These are phyloP conservation scores for Psilocybe sp. DNA, from an alignment of 768 basidiomycete species.

Conservation along the genomic window DNA sequence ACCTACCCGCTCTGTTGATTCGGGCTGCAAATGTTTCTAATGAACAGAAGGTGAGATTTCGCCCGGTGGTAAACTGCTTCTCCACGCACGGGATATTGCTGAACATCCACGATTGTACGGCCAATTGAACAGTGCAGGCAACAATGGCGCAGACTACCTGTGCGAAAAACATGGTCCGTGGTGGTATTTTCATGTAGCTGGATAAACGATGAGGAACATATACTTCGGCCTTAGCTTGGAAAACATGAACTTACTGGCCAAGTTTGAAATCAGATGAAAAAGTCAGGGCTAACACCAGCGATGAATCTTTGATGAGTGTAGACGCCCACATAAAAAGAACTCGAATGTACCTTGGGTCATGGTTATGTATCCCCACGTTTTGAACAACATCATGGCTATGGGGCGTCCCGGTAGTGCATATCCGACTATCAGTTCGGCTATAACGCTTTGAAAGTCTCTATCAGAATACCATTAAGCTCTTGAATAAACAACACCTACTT, in stretches of 20 bases:
- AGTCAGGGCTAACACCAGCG: conserved; percentile 37
- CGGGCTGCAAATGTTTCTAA: too few relatives aligned
- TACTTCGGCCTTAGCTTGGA: too few relatives aligned
- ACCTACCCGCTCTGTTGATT: too few relatives aligned
- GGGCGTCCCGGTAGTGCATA: conserved; percentile 77
- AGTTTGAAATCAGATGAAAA: conserved; percentile 81
- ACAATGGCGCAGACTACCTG: conserved; percentile 68
- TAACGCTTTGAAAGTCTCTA: conserved; percentile 34
- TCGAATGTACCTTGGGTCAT: conserved; percentile 40
- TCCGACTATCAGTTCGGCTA: conserved; percentile 80
- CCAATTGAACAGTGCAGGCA: conserved; percentile 71
- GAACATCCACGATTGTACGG: conserved; percentile 79
- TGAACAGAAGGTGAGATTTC: too few relatives aligned
- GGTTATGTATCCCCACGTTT: conserved; percentile 76
- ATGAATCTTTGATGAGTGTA: too few relatives aligned
- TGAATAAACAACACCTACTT: conserved; percentile 18
- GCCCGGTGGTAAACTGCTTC: too few relatives aligned
- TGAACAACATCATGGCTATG: conserved; percentile 84
- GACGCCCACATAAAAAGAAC: too few relatives aligned
- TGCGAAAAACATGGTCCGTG: conserved; percentile 66
- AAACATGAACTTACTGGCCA: conserved; percentile 37
- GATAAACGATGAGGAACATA: too few relatives aligned
- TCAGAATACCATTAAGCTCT: too few relatives aligned
- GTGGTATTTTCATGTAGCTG: conserved; percentile 70
- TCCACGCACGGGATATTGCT: conserved; percentile 57